Evolutionary conservation across 768 basidiomycete species (phyloP).

Genomic region (Grammothele lineata): DNA sequence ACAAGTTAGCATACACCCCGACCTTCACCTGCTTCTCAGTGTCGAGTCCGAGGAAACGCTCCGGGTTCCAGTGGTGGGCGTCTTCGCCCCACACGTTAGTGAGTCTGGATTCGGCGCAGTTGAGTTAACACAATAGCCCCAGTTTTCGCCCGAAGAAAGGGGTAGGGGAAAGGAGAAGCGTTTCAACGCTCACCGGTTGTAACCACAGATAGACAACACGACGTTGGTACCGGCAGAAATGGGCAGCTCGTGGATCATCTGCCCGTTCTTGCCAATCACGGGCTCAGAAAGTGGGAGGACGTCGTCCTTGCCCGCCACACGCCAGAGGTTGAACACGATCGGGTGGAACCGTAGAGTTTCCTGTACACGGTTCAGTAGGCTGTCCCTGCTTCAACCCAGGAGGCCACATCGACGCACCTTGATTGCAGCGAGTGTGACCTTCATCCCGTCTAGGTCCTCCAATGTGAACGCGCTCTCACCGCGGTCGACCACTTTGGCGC

Average conservation of each 20-base stretch:
- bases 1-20: conserved; percentile 15
- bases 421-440: conserved; percentile 1
- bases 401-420: conserved; percentile 10
- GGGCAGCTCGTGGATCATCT: conserved; percentile 20
- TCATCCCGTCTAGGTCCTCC: conserved; percentile 11
- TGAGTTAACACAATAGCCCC: too few relatives aligned
- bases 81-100: conserved; percentile 14
- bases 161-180: neutral
- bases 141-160: neutral
- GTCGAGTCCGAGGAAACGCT: conserved; percentile 5
- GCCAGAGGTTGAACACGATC: conserved; percentile 14
- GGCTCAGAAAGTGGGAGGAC: conserved; percentile 30
- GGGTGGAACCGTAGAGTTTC: conserved; percentile 20
- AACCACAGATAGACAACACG: neutral
- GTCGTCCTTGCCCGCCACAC: conserved; percentile 23
- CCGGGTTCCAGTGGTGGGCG: conserved; percentile 13
- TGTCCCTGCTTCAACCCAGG: too few relatives aligned
- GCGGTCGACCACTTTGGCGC: neutral
- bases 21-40: conserved; percentile 7
- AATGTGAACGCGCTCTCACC: conserved; percentile 11
- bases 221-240: conserved; percentile 33
- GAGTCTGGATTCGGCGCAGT: neutral
- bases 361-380: neutral
- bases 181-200: conserved; percentile 6
- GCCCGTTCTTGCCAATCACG: conserved; percentile 23